These are phyloP conservation scores for Casuarina glauca DNA, from an alignment of 306 rosid genomes.

Conservation along the genomic window DNA sequence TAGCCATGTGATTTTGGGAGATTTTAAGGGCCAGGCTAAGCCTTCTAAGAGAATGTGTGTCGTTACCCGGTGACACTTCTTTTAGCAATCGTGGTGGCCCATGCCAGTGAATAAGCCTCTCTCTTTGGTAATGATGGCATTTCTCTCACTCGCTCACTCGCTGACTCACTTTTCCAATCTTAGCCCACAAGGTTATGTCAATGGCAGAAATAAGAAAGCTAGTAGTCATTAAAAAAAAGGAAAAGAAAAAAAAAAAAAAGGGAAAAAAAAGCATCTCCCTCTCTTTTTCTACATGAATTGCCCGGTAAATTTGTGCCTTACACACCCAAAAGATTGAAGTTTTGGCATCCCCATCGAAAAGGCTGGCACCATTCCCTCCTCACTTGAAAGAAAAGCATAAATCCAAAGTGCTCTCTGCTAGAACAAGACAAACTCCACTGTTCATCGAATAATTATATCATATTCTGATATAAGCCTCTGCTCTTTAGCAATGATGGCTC, in stretches of 20 bases:
- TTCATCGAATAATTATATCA: constrained; percentile 8
- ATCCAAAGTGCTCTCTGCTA: constrained; percentile 23
- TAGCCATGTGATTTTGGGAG: constrained; percentile 64
- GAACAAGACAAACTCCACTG: constrained; percentile 30
- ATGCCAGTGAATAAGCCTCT: constrained; percentile 51
- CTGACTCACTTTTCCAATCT: constrained; percentile 5
- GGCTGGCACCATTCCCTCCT: constrained; percentile 40
- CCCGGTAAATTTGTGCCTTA: constrained; percentile 46
- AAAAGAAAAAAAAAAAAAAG: too few relatives aligned
- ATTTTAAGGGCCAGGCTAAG: constrained; percentile 45
- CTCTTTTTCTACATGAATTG: constrained; percentile 20
- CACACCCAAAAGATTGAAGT: constrained; percentile 44
- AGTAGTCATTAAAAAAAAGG: constrained; percentile 6
- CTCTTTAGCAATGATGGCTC: too few relatives aligned
- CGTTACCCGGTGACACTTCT: constrained; percentile 43
- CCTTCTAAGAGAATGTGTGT: constrained; percentile 31
- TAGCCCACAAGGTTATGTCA: constrained; percentile 30
- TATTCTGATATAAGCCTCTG: neutral
- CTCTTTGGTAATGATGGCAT: constrained; percentile 60
- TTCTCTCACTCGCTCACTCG: constrained; percentile 8
- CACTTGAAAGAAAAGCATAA: constrained; percentile 28
- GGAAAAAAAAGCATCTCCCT: neutral
- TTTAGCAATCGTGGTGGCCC: constrained; percentile 59
- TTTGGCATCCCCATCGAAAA: constrained; percentile 48
- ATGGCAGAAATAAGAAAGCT: constrained; percentile 34